Evolutionary conservation across 768 basidiomycete species (phyloP), one percentile per base, ranked within the genome.

Genomic region (Tubosaeta sp.): DNA sequence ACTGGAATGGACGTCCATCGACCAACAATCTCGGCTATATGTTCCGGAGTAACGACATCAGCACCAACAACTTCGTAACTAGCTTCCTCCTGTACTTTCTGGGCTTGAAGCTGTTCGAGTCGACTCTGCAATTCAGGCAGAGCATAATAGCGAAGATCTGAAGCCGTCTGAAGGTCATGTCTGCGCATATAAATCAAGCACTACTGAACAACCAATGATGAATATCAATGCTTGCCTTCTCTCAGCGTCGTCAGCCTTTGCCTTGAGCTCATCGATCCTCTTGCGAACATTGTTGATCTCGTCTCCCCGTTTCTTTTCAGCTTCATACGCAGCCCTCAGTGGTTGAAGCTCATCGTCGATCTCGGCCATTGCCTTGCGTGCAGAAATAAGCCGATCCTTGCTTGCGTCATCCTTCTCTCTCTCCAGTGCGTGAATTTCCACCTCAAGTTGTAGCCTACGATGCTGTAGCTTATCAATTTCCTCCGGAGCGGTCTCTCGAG

Each of bases 1-100:
- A 95, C 88, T 2, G 95, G 95, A 49, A 98, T 90, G 38, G 83
- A 84, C 4, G 93, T 95, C 94, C 94, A 97, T 50, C 87, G 80
- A 18, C 83, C 87, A 22, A 98, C 92, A 55, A 98, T 94, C 65
- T 94, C 90, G 16, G 93, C 91, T 53, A 99, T 97, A 54, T 90
- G 84, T 54, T 94, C 92, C 16, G 91, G 77, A 4, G 87, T 88
- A 42, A 96, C 94, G 10, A 76, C 76, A 54, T 92, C 88, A 16
- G 77, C 67, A 14, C 81, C 80, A 40, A 71, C 71, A 21, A 38
- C 36, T 13, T 77, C 73, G 46, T 73, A 73, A 48, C 59, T 60
- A 54, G 78, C 76, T 21, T 81, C 81, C 57, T 91, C 86, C 54
- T 86, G 84, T 8, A 75, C 76, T 65, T 93, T 93, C 66, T 81